Conservation (phyloP, 345 rosid genomes). For the Isatis tinctoria region DNA sequence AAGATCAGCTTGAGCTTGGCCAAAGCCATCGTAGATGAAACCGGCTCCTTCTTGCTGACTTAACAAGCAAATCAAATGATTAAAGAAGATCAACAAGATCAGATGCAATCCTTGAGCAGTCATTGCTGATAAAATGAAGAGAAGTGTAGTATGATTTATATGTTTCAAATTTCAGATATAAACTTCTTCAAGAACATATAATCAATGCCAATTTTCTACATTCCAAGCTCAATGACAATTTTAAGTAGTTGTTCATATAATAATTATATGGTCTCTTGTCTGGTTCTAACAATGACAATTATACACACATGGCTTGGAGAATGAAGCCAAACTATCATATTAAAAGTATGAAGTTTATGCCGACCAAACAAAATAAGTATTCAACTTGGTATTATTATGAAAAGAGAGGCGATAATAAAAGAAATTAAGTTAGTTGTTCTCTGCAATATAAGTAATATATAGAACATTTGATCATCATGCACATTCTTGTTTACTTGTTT, state of each 20-base stretch:
- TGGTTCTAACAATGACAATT: slow-evolving; percentile 9
- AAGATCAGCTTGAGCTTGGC: slow-evolving; percentile 24
- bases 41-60: slow-evolving; percentile 20
- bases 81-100: neutral
- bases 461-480: neutral
- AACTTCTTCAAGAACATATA: neutral
- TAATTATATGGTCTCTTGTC: slow-evolving; percentile 2
- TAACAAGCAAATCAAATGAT: slow-evolving; percentile 10
- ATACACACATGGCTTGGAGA: slow-evolving; percentile 4
- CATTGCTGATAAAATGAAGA: slow-evolving; percentile 17
- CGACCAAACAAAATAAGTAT: neutral
- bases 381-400: neutral
- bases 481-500: neutral
- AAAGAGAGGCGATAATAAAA: neutral
- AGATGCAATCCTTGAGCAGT: neutral
- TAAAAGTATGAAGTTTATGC: neutral
- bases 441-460: neutral
- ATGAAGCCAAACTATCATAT: slow-evolving; percentile 11
- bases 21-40: slow-evolving; percentile 43
- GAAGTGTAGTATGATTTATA: neutral
- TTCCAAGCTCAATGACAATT: neutral
- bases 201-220: neutral
- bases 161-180: neutral
- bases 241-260: neutral
- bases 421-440: neutral